Conservation (phyloP, 2,329 filamentous ascomycete species). For the Juglanconis sp. region DNA sequence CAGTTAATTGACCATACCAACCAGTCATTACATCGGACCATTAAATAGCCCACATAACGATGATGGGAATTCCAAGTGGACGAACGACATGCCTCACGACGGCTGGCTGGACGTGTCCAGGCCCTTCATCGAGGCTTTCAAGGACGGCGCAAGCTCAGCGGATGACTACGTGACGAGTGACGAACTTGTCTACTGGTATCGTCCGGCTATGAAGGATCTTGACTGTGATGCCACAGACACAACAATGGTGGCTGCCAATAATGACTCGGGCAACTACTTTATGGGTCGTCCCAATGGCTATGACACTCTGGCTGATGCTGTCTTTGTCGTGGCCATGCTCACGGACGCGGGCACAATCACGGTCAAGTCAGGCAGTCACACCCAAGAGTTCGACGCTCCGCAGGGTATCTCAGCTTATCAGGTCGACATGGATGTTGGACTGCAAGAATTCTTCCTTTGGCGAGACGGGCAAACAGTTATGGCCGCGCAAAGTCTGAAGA, state of each 20-base stretch:
- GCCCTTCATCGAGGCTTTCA: conserved; percentile 52
- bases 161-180: conserved; percentile 40
- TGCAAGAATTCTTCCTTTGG: conserved; percentile 43
- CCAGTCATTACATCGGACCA: conserved; percentile 48
- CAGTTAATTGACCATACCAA: not conserved
- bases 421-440: conserved; percentile 44
- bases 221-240: conserved; percentile 52
- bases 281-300: conserved; percentile 47
- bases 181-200: conserved; percentile 54
- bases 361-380: conserved; percentile 42
- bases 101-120: conserved; percentile 53
- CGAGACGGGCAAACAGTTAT: conserved; percentile 40
- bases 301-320: conserved; percentile 44
- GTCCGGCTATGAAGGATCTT: conserved; percentile 42
- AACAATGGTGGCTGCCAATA: conserved; percentile 41
- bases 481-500: conserved; percentile 45
- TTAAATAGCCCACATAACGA: conserved; percentile 40
- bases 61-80: conserved; percentile 46
- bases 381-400: conserved; percentile 40
- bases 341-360: conserved; percentile 41
- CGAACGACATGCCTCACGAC: conserved; percentile 48
- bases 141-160: conserved; percentile 38
- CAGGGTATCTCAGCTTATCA: conserved; percentile 43
- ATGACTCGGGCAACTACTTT: conserved; percentile 50
- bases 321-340: conserved; percentile 52